Evolutionary conservation across 352 stramenopile species (phyloP), one percentile per base, ranked within the genome.

Genomic region (Pseudoperonospora humuli): DNA sequence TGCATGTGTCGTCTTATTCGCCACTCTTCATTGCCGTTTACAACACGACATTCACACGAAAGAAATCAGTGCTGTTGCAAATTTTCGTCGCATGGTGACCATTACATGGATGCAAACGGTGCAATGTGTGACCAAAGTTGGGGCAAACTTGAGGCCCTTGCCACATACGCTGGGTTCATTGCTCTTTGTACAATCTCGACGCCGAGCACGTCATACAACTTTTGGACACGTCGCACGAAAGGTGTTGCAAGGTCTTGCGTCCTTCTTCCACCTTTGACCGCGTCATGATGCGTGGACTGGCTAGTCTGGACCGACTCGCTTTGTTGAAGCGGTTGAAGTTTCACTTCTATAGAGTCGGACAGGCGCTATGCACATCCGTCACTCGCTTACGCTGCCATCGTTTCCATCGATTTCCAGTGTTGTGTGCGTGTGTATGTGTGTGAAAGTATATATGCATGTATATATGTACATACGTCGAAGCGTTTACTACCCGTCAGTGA

Each of bases 241-340:
- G 10, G 27, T 17, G 38, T 24, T 21, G 31, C 10, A 28, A 28
- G 17, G 32, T n/a, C n/a, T n/a, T n/a, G n/a, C n/a, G n/a, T n/a
- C n/a, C n/a, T n/a, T n/a, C n/a, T 48, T 39, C 20, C 33, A 35
- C 20, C 39, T 43, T 36, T 9, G 38, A 53, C 34, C 26, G 32
- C 34, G 14, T 48, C 21, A 33, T 33, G 46, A 60, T 59, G 44
- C 60, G 50, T 18, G 32, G 33, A 63, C 52, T 45, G 47, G 44
- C 57, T 63, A 21, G 23, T 32, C 18, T 54, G 57, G 53, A 67
- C 57, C 57, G 57, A 45, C 56, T 65, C 9, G 7, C 24, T 28
- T 28, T 50, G 36, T 61, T 65, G 50, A 59, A 63, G 48, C 19
- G n/a, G 37, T 54, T 54, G 27, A 55, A 64, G 54, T 53, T 49